Evolutionary conservation across 2,329 filamentous ascomycete genomes (phyloP).

Genomic region (Colletotrichum euphorbiae): DNA sequence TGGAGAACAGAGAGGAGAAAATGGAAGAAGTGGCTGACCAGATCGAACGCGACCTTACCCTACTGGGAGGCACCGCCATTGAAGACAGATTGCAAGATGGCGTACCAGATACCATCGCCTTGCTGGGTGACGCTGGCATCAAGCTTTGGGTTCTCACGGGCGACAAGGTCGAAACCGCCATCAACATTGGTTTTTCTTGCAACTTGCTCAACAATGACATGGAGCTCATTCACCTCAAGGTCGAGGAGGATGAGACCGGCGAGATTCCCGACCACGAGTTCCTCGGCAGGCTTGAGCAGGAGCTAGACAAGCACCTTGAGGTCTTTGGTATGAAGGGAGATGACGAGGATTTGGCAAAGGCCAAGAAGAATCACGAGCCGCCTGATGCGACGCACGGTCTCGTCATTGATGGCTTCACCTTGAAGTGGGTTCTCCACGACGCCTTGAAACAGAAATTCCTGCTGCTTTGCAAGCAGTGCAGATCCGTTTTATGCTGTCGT

Average conservation of each 20-base stretch:
- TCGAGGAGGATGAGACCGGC: conserved; percentile 77
- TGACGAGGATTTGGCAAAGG: conserved; percentile 84
- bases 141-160: conserved; percentile 99
- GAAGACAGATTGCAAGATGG: conserved; percentile 97
- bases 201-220: conserved; percentile 97
- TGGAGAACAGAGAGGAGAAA: conserved; percentile 91
- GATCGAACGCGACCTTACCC: conserved; percentile 89
- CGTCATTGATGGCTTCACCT: conserved; percentile 93
- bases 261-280: conserved; percentile 60
- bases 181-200: conserved; percentile 99
- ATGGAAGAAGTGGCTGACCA: conserved; percentile 88
- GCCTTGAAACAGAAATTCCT: conserved; percentile 90
- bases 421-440: conserved; percentile 88
- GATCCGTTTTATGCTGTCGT: conserved; percentile 95
- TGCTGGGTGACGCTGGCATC: conserved; percentile 93
- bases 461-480: conserved; percentile 95
- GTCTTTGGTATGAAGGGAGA: conserved; percentile 84
- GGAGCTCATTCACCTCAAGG: conserved; percentile 92
- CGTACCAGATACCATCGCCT: conserved; percentile 92
- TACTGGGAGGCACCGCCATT: conserved; percentile 95
- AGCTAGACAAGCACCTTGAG: conserved; percentile 79
- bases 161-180: conserved; percentile 98
- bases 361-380: conserved; percentile 85
- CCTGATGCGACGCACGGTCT: conserved; percentile 90
- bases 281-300: conserved; percentile 70